A percentile compares a stretch with the other conserved stretches of the same genome.
These are phyloP conservation scores for Fraxinus floribunda DNA, from an alignment of 305 asterid species.

Conservation along the genomic window DNA sequence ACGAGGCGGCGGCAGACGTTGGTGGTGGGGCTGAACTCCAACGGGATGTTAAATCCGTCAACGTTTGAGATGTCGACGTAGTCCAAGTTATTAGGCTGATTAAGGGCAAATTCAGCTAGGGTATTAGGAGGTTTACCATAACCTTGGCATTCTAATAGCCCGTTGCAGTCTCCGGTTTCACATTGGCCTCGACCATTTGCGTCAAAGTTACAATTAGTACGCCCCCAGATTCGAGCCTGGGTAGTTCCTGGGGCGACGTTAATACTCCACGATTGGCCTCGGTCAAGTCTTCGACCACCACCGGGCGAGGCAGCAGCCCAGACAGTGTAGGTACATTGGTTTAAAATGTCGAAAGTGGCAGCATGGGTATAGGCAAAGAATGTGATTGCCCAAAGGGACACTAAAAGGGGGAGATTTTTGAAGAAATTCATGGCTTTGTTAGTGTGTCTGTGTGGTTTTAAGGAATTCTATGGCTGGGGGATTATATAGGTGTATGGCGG, in stretches of 20 bases:
- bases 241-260: constrained; percentile 29
- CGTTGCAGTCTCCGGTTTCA: constrained; percentile 37
- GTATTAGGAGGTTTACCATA: constrained; percentile 35
- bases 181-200: constrained; percentile 32
- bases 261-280: constrained; percentile 27
- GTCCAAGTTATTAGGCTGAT: constrained; percentile 28
- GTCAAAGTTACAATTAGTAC: constrained; percentile 37
- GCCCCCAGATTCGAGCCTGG: constrained; percentile 36
- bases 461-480: not conserved
- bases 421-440: not conserved
- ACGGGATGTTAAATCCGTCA: constrained; percentile 37
- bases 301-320: constrained; percentile 45
- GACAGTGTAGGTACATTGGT: constrained; percentile 31
- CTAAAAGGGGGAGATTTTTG: not conserved
- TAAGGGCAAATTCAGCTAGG: constrained; percentile 30
- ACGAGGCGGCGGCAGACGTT: not conserved
- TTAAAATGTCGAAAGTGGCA: constrained; percentile 23
- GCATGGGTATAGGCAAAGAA: constrained; percentile 24
- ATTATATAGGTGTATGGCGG: constrained; percentile 20
- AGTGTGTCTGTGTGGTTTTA: constrained; percentile 9
- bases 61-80: constrained; percentile 28
- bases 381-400: not conserved
- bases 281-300: constrained; percentile 30
- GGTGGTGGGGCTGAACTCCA: constrained; percentile 27
- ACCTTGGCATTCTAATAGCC: constrained; percentile 28